Conservation (phyloP, 225 moss, liverwort and hornwort genomes). For the Pseudisothecium myosuroides region DNA sequence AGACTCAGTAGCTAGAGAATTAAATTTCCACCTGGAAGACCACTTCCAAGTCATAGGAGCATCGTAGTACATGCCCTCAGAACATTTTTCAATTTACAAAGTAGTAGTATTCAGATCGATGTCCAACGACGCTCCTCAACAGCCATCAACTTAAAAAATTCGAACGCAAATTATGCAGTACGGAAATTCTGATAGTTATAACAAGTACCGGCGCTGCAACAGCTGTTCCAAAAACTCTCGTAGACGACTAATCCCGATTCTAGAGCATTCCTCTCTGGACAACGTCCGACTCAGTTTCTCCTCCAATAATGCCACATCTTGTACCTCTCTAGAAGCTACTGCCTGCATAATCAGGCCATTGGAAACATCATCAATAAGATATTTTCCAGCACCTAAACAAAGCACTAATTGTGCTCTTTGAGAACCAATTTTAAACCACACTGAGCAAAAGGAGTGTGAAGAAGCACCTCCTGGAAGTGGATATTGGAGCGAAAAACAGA, state of each 20-base stretch:
- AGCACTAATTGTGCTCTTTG: neutral
- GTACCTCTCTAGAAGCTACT: slow-evolving; percentile 69
- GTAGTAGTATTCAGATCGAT: neutral
- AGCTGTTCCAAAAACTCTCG: slow-evolving; percentile 87
- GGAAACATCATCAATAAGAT: neutral
- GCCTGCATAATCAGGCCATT: slow-evolving; percentile 27
- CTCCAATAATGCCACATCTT: slow-evolving; percentile 74
- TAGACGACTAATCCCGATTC: slow-evolving; percentile 76
- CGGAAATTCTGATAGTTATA: neutral
- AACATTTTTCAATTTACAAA: neutral
- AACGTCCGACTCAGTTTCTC: slow-evolving; percentile 71
- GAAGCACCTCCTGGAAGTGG: slow-evolving; percentile 68
- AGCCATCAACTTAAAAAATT: neutral
- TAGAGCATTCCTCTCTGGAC: slow-evolving; percentile 49
- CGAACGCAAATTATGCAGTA: neutral
- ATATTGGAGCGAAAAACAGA: slow-evolving; percentile 73
- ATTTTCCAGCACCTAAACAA: neutral
- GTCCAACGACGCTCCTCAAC: neutral
- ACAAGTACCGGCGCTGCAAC: slow-evolving; percentile 59
- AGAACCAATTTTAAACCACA: neutral
- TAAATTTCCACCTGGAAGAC: neutral
- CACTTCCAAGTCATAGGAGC: neutral
- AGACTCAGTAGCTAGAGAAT: neutral
- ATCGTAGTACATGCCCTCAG: neutral
- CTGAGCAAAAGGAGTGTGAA: neutral